These are phyloP conservation scores for Clitopilus hobsonii DNA, from an alignment of 768 basidiomycete genomes.

Conservation along the genomic window DNA sequence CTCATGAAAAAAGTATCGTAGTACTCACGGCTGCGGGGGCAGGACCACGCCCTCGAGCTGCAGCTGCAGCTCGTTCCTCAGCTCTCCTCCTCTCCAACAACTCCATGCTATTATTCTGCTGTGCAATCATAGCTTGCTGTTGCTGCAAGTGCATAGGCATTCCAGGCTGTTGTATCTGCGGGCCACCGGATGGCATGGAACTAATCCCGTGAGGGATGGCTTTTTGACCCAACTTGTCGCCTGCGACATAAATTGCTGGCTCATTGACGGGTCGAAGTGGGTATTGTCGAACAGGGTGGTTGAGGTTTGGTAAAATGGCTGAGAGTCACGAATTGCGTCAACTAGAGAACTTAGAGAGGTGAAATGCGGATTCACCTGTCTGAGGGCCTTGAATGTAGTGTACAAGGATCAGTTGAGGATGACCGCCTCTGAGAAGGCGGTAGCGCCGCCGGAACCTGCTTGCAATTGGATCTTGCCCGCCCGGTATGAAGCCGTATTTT, in stretches of 20 bases:
- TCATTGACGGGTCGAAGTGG: constrained; percentile 67
- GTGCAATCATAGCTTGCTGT: constrained; percentile 65
- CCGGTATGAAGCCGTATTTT: constrained; percentile 76
- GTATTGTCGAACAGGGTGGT: constrained; percentile 63
- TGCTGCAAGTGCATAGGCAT: constrained; percentile 34
- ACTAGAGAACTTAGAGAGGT: no score
- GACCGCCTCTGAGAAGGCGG: constrained; percentile 68
- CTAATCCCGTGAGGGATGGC: constrained; percentile 34
- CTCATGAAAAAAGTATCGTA: constrained; percentile 5
- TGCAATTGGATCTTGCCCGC: constrained; percentile 53
- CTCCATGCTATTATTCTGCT: constrained; percentile 72
- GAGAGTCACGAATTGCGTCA: no score
- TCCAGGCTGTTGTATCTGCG: constrained; percentile 24
- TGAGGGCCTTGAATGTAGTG: constrained; percentile 69
- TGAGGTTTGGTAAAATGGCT: constrained; percentile 60
- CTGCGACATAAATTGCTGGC: constrained; percentile 63
- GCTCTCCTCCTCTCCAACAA: constrained; percentile 55
- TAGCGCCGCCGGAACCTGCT: constrained; percentile 69
- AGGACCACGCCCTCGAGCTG: neutral
- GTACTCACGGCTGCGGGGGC: constrained; percentile 26
- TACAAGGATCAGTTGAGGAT: constrained; percentile 67
- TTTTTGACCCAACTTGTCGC: constrained; percentile 72
- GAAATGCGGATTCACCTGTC: constrained; percentile 42
- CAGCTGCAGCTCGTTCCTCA: constrained; percentile 44
- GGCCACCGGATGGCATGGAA: constrained; percentile 23